Evolutionary conservation across 2,329 filamentous ascomycete species (phyloP).

Genomic region (Monosporascus sp.): DNA sequence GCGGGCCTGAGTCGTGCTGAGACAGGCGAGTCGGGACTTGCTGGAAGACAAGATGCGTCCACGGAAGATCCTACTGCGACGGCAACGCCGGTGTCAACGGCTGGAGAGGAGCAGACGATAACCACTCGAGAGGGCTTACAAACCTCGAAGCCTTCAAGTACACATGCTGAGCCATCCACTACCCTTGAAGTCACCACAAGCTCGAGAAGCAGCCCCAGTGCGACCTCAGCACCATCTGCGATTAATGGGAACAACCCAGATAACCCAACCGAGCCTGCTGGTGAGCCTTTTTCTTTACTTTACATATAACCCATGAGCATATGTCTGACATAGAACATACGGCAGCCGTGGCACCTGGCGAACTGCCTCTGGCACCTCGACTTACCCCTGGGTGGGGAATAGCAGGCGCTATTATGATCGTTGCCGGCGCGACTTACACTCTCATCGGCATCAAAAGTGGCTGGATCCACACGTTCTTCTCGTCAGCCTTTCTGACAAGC

Average conservation of each 20-base stretch:
- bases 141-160: conserved; percentile 1
- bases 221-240: conserved; percentile 22
- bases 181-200: conserved; percentile 8
- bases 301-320: background rate
- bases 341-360: conserved; percentile 42
- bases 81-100: conserved; percentile 10
- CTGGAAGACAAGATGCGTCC: conserved; percentile 30
- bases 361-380: conserved; percentile 65
- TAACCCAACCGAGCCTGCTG: conserved; percentile 12
- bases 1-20: conserved; percentile 32
- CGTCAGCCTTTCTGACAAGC: conserved; percentile 65
- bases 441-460: conserved; percentile 79
- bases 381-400: conserved; percentile 80
- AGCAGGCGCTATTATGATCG: conserved; percentile 69
- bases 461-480: conserved; percentile 75
- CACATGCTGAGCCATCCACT: conserved; percentile 4
- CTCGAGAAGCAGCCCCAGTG: conserved; percentile 5
- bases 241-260: conserved; percentile 25
- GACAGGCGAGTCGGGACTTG: conserved; percentile 27
- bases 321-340: conserved; percentile 3
- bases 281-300: conserved; percentile 14
- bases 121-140: conserved; percentile 8
- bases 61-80: conserved; percentile 11
- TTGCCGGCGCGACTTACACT: conserved; percentile 64
- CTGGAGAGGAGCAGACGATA: conserved; percentile 5